A percentile compares a stretch with the other conserved stretches of the same genome.
Conservation (phyloP, 768 basidiomycete genomes). For the Mrakia frigida region DNA sequence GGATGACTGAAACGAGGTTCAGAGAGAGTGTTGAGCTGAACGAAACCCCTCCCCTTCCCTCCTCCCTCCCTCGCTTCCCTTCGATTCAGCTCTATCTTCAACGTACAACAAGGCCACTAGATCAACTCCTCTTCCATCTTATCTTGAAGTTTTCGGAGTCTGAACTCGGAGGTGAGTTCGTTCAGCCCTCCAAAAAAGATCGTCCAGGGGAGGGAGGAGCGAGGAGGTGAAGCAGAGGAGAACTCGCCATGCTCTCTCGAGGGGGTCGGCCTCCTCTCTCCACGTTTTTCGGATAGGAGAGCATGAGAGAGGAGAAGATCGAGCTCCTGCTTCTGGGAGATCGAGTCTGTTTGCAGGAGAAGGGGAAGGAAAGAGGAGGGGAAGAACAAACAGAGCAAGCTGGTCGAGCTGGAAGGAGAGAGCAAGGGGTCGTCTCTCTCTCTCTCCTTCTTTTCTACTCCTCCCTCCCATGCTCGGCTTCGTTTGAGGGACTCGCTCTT, state of each 20-base stretch:
- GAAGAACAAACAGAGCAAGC: too few species aligned
- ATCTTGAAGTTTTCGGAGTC: too few species aligned
- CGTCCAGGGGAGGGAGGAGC: background rate
- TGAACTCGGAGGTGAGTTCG: background rate
- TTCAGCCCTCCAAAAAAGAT: background rate
- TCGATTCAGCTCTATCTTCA: background rate
- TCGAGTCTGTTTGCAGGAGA: background rate
- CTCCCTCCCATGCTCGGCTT: background rate
- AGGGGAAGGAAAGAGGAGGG: background rate
- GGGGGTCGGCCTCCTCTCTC: background rate
- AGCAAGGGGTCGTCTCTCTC: background rate
- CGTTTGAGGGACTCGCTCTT: background rate
- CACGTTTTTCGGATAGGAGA: background rate
- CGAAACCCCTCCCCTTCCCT: background rate
- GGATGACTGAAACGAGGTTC: too few species aligned
- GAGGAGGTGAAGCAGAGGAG: background rate
- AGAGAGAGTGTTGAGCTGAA: background rate
- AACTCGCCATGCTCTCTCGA: background rate
- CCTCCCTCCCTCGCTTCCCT: background rate
- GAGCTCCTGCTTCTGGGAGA: background rate
- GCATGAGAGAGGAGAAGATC: background rate
- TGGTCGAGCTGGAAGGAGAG: background rate
- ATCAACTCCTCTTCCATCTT: background rate
- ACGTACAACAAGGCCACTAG: background rate
- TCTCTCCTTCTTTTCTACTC: background rate